Conservation (phyloP, 1,284 basidiomycete genomes). For the Uromyces viciae-fabae region DNA sequence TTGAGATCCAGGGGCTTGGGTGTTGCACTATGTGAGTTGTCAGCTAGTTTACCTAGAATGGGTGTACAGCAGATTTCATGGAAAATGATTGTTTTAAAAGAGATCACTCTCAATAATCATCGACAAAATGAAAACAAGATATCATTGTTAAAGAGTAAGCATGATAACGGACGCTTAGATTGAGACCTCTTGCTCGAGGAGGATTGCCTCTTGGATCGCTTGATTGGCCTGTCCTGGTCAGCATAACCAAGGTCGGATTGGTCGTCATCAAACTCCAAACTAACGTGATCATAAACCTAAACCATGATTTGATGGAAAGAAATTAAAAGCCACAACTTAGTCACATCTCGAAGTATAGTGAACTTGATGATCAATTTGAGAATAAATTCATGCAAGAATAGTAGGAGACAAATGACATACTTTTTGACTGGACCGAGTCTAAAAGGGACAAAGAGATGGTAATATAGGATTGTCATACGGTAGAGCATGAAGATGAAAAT, state of each 20-base stretch:
- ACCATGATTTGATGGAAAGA: neutral
- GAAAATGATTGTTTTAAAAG: neutral
- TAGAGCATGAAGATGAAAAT: neutral
- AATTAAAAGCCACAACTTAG: neutral
- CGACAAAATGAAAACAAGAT: neutral
- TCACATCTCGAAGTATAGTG: too few relatives aligned
- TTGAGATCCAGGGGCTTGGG: conserved; percentile 46
- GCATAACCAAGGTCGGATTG: conserved; percentile 9
- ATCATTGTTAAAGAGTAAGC: neutral
- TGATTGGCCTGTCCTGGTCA: conserved; percentile 4
- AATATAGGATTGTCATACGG: neutral
- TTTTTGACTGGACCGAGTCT: conserved; percentile 44
- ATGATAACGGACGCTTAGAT: conserved; percentile 6
- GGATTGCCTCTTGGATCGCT: conserved; percentile 41
- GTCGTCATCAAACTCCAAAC: conserved; percentile 24
- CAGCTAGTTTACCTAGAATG: conserved; percentile 9
- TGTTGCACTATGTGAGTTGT: conserved; percentile 13
- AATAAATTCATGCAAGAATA: neutral
- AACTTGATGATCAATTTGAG: too few relatives aligned
- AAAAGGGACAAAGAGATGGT: neutral
- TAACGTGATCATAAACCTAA: conserved; percentile 12
- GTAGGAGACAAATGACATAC: neutral
- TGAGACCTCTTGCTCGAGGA: conserved; percentile 3
- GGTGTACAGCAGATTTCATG: neutral
- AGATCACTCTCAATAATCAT: neutral